Conservation (phyloP, 2,329 filamentous ascomycete genomes). For the Monosporascus sp. region DNA sequence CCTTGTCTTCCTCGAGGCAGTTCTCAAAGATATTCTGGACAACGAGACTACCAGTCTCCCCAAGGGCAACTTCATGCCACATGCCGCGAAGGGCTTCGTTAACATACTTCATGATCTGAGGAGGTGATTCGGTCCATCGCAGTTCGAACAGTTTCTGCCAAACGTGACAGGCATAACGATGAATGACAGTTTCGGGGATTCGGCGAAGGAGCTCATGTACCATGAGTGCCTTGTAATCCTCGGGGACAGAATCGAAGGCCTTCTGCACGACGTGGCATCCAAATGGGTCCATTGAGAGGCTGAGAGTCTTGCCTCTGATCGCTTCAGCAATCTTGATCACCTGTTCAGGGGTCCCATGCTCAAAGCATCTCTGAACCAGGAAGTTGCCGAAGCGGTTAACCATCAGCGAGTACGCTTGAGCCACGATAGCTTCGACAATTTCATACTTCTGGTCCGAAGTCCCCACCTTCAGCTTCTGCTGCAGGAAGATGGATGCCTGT, state of each 20-base stretch:
- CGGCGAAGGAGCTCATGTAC: conserved; percentile 93
- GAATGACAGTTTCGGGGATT: conserved; percentile 96
- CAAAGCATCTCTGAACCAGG: conserved; percentile 95
- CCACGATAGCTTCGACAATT: conserved; percentile 93
- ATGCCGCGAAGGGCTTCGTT: conserved; percentile 92
- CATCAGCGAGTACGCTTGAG: conserved; percentile 93
- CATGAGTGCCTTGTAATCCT: conserved; percentile 97
- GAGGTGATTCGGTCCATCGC: conserved; percentile 88
- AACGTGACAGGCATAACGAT: conserved; percentile 97
- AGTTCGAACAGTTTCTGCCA: conserved; percentile 99
- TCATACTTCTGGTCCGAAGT: conserved; percentile 94
- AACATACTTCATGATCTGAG: conserved; percentile 97
- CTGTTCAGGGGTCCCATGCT: conserved; percentile 92
- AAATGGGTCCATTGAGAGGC: conserved; percentile 96
- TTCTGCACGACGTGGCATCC: conserved; percentile 98
- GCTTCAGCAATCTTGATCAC: conserved; percentile 90
- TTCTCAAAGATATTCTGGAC: conserved; percentile 99
- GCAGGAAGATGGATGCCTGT: conserved; percentile 96
- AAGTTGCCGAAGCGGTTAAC: conserved; percentile 99
- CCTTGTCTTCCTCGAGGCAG: conserved; percentile 97
- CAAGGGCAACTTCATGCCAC: conserved; percentile 98
- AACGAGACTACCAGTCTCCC: conserved; percentile 94
- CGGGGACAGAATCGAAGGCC: conserved; percentile 94
- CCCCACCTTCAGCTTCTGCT: conserved; percentile 97
- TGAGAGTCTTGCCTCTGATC: conserved; percentile 90